Percentiles rank a stretch among this genome's conserved stretches.
Conservation (phyloP, 2,329 filamentous ascomycete genomes). For the Curvularia eragrostidis region DNA sequence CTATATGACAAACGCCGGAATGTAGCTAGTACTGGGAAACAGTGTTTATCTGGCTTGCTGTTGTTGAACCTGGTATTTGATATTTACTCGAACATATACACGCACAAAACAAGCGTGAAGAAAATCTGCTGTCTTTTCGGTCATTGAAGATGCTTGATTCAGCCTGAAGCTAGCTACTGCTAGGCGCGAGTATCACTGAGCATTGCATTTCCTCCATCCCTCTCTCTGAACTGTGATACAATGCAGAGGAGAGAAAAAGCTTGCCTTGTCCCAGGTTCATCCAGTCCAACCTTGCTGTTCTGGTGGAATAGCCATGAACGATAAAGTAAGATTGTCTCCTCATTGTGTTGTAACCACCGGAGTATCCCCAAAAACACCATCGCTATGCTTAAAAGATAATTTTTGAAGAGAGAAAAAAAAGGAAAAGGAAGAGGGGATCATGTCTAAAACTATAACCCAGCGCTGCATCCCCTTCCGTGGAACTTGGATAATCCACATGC, state of each 20-base stretch:
- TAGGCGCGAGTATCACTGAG: neutral
- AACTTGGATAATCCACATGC: too few species aligned
- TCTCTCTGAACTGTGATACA: neutral
- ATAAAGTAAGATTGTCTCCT: neutral
- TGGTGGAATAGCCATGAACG: neutral
- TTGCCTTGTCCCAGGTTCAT: neutral
- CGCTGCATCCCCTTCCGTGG: too few species aligned
- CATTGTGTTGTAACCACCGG: neutral
- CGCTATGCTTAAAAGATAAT: slow-evolving; percentile 1
- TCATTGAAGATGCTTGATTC: neutral
- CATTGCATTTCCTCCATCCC: neutral
- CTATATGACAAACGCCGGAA: too few species aligned
- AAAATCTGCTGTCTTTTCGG: neutral
- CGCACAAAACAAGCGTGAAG: neutral
- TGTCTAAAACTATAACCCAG: neutral
- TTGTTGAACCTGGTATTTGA: too few species aligned
- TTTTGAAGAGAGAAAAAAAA: neutral
- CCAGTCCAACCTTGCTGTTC: neutral
- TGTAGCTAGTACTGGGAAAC: too few species aligned
- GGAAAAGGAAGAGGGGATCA: neutral
- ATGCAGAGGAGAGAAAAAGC: neutral
- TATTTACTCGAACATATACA: too few species aligned
- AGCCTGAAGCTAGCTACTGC: neutral
- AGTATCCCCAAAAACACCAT: slow-evolving; percentile 3
- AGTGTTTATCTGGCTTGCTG: too few species aligned